A percentile compares a stretch with the other conserved stretches of the same genome.
These are phyloP conservation scores for Suillus variegatus DNA, from an alignment of 768 basidiomycete genomes.

Conservation along the genomic window DNA sequence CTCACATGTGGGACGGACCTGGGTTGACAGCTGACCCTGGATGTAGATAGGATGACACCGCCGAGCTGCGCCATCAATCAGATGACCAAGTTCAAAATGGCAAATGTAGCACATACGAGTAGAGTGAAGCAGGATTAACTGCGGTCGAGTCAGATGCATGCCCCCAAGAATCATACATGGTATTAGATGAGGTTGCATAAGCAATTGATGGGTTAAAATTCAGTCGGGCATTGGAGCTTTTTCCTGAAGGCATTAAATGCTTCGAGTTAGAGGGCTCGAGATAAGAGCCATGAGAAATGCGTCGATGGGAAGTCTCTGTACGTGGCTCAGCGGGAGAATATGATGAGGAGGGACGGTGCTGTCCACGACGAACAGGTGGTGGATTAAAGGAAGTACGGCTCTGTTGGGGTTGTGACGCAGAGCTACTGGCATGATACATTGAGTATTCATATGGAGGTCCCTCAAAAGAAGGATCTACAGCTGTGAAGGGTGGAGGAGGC, in stretches of 20 bases:
- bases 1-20: conserved; percentile 26
- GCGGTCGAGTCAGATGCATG: conserved; percentile 17
- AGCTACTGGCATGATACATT: conserved; percentile 20
- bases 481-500: conserved; percentile 37
- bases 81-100: not conserved
- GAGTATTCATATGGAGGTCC: conserved; percentile 38
- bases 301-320: conserved; percentile 21
- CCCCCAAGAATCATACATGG: conserved; percentile 1
- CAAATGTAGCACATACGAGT: conserved; percentile 47
- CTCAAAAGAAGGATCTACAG: conserved; percentile 35
- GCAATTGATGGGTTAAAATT: conserved; percentile 51
- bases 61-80: conserved; percentile 38
- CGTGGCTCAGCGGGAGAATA: conserved; percentile 9
- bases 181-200: conserved; percentile 34
- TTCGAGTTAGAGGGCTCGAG: conserved; percentile 10
- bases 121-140: conserved; percentile 45
- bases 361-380: conserved; percentile 14
- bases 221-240: conserved; percentile 18
- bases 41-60: conserved; percentile 52
- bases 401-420: conserved; percentile 23
- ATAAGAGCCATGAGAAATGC: conserved; percentile 17
- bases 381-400: conserved; percentile 23
- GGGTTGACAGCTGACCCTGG: conserved; percentile 11
- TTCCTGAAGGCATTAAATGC: not conserved
- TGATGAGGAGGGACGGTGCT: conserved; percentile 11